Conservation (phyloP, 75 land plant species). For the Pinus taeda region DNA sequence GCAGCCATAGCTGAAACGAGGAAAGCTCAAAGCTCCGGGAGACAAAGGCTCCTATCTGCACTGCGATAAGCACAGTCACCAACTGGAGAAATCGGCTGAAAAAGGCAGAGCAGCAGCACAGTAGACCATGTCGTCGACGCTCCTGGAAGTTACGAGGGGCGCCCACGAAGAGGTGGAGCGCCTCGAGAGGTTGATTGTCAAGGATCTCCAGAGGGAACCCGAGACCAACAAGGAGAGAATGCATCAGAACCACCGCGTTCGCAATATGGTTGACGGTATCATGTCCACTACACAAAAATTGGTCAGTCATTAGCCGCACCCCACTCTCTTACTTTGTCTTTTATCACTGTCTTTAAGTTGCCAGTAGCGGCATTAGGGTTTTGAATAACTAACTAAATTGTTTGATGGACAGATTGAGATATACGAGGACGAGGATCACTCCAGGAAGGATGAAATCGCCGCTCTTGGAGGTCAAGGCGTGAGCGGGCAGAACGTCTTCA, state of each 20-base stretch:
- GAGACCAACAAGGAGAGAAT: constrained; percentile 66
- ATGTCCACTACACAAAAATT: constrained; percentile 60
- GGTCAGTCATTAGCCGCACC: constrained; percentile 26
- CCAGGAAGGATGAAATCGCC: constrained; percentile 94
- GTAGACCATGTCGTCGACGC: constrained; percentile 76
- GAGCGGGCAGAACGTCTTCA: constrained; percentile 62
- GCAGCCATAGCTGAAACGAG: too few species aligned
- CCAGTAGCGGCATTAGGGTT: neutral
- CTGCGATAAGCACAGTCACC: too few species aligned
- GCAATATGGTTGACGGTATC: constrained; percentile 74
- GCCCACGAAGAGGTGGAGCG: constrained; percentile 96
- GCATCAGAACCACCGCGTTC: constrained; percentile 93
- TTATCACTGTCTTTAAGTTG: neutral
- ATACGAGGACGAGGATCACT: constrained; percentile 83
- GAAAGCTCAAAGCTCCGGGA: too few species aligned
- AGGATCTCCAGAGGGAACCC: constrained; percentile 91
- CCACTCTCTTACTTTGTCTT: neutral
- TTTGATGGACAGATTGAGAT: constrained; percentile 61
- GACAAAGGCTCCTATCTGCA: too few species aligned
- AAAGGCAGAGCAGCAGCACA: too few species aligned
- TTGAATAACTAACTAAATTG: neutral
- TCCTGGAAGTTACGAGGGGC: constrained; percentile 85
- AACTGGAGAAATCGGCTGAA: too few species aligned
- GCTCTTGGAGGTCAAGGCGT: constrained; percentile 84
- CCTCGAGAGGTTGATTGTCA: constrained; percentile 87